Conservation (phyloP, 306 rosid species). For the Crotalaria pallida region DNA sequence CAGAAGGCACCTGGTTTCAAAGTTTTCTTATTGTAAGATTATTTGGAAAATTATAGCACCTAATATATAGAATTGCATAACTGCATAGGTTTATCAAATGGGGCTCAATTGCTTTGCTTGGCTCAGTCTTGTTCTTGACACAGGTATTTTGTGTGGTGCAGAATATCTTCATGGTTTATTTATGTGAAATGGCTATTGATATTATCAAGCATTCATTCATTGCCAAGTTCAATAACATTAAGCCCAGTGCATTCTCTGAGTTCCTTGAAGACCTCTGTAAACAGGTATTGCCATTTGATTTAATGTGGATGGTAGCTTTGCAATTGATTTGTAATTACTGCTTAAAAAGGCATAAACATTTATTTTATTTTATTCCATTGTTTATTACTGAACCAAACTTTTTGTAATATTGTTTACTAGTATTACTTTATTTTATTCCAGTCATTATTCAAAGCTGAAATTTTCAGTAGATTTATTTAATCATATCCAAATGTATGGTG, state of each 20-base stretch:
- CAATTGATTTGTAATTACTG: not conserved
- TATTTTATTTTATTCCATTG: too few species aligned
- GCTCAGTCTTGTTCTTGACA: not conserved
- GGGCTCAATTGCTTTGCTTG: not conserved
- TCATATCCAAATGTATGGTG: not conserved
- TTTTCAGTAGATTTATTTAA: not conserved
- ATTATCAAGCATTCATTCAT: constrained; percentile 68
- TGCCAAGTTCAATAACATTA: constrained; percentile 63
- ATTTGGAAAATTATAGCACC: not conserved
- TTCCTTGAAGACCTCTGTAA: constrained; percentile 70
- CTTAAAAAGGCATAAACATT: not conserved
- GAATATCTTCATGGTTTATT: constrained; percentile 57
- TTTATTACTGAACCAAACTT: not conserved
- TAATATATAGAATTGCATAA: too few species aligned
- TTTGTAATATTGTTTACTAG: not conserved
- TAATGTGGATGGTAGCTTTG: not conserved
- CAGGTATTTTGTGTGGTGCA: constrained; percentile 26
- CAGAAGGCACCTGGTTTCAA: constrained; percentile 76
- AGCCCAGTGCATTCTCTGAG: constrained; percentile 61
- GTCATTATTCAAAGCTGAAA: not conserved
- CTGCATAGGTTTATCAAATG: not conserved
- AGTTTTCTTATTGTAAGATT: constrained; percentile 57
- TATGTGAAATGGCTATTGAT: constrained; percentile 66
- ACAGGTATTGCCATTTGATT: constrained; percentile 42
- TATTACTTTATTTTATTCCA: not conserved